Evolutionary conservation across 306 rosid genomes (phyloP).

Genomic region (Cucumis melo): DNA sequence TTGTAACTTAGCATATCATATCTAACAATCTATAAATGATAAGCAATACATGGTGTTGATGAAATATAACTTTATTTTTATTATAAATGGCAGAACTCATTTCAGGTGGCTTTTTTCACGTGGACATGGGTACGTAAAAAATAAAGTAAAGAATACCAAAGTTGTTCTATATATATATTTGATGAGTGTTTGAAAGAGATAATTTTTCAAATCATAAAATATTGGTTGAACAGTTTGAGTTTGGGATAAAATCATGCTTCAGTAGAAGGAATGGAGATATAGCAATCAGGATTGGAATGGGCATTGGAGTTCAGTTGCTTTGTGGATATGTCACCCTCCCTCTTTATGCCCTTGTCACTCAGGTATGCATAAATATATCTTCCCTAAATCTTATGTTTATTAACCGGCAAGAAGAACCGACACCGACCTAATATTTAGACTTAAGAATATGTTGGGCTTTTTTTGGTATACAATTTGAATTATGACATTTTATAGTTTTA

Average conservation of each 20-base stretch:
- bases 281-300: constrained; percentile 39
- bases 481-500: no score
- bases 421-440: no score
- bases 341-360: constrained; percentile 58
- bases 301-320: constrained; percentile 45
- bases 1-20: no score
- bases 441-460: no score
- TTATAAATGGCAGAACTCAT: constrained; percentile 33
- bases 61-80: no score
- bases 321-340: constrained; percentile 65
- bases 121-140: constrained; percentile 59
- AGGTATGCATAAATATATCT: constrained; percentile 16
- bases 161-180: neutral
- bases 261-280: constrained; percentile 24
- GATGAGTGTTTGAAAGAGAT: neutral
- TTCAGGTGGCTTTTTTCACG: constrained; percentile 62
- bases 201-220: neutral
- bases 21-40: no score
- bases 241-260: constrained; percentile 58
- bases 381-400: no score
- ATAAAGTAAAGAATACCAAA: neutral
- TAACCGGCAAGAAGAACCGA: neutral
- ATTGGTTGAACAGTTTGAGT: constrained; percentile 42
- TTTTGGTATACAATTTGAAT: no score
- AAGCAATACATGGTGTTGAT: no score